phyloP scores from a whole-genome alignment of 2,329 filamentous ascomycete species.

The Colletotrichum lindemuthianum region DNA sequence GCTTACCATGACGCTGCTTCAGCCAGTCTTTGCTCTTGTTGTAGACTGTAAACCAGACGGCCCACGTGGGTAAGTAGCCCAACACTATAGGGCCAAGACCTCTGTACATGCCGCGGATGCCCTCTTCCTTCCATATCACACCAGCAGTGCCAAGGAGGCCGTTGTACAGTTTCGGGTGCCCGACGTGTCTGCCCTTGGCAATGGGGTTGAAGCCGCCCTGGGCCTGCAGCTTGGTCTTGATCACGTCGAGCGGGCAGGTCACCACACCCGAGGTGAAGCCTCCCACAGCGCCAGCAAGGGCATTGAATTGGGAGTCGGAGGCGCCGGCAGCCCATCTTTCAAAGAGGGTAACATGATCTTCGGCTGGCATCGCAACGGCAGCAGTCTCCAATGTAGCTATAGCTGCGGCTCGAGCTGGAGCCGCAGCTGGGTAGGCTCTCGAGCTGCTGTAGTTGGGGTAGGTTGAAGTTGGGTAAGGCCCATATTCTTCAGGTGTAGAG shows the following conservation, averaged over 20 bases:
- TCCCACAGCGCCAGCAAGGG: constrained; percentile 85
- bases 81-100: constrained; percentile 94
- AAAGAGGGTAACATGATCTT: constrained; percentile 51
- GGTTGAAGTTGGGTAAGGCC: constrained; percentile 41
- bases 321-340: constrained; percentile 67
- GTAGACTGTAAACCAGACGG: constrained; percentile 97
- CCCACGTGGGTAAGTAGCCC: constrained; percentile 97
- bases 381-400: constrained; percentile 26
- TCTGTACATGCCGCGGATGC: constrained; percentile 89
- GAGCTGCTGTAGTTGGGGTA: constrained; percentile 38
- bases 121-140: constrained; percentile 89
- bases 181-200: constrained; percentile 59
- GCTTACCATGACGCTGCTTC: constrained; percentile 70
- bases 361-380: constrained; percentile 37
- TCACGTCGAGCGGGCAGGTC: constrained; percentile 97
- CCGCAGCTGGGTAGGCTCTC: constrained; percentile 34
- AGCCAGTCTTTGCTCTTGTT: constrained; percentile 85
- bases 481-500: constrained; percentile 49
- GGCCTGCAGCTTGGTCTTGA: constrained; percentile 97
- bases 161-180: constrained; percentile 75
- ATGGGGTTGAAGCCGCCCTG: constrained; percentile 81
- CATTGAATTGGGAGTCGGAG: constrained; percentile 77
- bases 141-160: constrained; percentile 87
- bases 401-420: constrained; percentile 28
- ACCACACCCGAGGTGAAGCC: constrained; percentile 94